These are phyloP conservation scores for Erysimum cheiranthoides DNA, from an alignment of 345 rosid species.

Conservation along the genomic window DNA sequence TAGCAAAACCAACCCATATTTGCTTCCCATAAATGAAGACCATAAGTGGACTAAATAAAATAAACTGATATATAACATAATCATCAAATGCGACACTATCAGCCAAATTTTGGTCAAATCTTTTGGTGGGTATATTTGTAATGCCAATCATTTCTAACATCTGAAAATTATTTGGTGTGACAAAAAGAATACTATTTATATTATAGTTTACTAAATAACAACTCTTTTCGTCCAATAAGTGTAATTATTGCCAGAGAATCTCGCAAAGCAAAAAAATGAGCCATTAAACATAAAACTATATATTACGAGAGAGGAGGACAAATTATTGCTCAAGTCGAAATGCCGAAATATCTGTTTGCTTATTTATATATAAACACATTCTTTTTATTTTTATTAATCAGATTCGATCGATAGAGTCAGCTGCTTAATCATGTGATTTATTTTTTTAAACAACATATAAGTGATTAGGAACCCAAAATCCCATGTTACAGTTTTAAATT, in stretches of 20 bases:
- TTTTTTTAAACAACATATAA: not conserved
- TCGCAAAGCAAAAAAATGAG: constrained; percentile 16
- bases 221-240: constrained; percentile 32
- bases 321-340: constrained; percentile 33
- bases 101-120: constrained; percentile 45
- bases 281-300: constrained; percentile 13
- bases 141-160: constrained; percentile 49
- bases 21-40: constrained; percentile 30
- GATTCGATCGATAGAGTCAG: constrained; percentile 41
- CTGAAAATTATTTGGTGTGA: constrained; percentile 43
- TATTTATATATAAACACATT: constrained; percentile 31
- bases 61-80: constrained; percentile 31
- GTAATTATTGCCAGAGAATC: constrained; percentile 49
- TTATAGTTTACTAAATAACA: constrained; percentile 25
- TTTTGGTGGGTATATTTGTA: constrained; percentile 49
- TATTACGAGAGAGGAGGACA: constrained; percentile 23
- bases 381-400: constrained; percentile 31
- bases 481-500: constrained; percentile 36
- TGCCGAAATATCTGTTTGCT: not conserved
- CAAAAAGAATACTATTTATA: constrained; percentile 32
- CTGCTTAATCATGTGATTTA: constrained; percentile 43
- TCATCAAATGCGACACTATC: constrained; percentile 38
- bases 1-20: constrained; percentile 26
- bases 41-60: constrained; percentile 40
- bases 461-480: constrained; percentile 28